Evolutionary conservation across 2,329 filamentous ascomycete species (phyloP), one percentile per base, ranked within the genome.

Genomic region (Graphium sp.): DNA sequence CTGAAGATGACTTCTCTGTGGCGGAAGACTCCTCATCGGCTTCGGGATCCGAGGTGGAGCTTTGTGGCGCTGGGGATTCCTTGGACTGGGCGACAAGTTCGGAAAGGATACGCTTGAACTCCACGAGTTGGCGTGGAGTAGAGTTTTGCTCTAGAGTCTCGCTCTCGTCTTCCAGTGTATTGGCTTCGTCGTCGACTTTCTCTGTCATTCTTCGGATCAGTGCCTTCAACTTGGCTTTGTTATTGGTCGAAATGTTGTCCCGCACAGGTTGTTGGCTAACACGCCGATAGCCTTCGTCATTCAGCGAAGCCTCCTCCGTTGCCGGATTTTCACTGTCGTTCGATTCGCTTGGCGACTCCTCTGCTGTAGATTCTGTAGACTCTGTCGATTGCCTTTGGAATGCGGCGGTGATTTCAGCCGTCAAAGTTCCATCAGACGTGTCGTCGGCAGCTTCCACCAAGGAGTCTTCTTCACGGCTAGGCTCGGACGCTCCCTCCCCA

Each of bases 201-300:
- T 54, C 50, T 2, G 64, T 59, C 32, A 67, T 56, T 34, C 52
- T 56, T 26, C 67, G 44, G 31, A 72, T 66, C 15, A 70, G 50
- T 28, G 67, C 57, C 32, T 57, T 56, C 27, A 65, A 43, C 33
- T 25, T 37, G 31, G 21, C 35, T 26, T 28, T 34, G 33, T n/a
- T n/a, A n/a, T n/a, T n/a, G n/a, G n/a, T n/a, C n/a, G n/a, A n/a
- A n/a, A n/a, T n/a, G n/a, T n/a, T n/a, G n/a, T n/a, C n/a, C n/a
- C n/a, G n/a, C n/a, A n/a, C n/a, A n/a, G n/a, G n/a, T n/a, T n/a
- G n/a, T n/a, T n/a, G n/a, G n/a, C n/a, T n/a, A n/a, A n/a, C n/a
- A n/a, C n/a, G n/a, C n/a, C n/a, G n/a, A n/a, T n/a, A n/a, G n/a
- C n/a, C n/a, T n/a, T n/a, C n/a, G n/a, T n/a, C n/a, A n/a, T n/a